Evolutionary conservation across 257 asterid genomes (phyloP).

Genomic region (Scutellaria barbata): DNA sequence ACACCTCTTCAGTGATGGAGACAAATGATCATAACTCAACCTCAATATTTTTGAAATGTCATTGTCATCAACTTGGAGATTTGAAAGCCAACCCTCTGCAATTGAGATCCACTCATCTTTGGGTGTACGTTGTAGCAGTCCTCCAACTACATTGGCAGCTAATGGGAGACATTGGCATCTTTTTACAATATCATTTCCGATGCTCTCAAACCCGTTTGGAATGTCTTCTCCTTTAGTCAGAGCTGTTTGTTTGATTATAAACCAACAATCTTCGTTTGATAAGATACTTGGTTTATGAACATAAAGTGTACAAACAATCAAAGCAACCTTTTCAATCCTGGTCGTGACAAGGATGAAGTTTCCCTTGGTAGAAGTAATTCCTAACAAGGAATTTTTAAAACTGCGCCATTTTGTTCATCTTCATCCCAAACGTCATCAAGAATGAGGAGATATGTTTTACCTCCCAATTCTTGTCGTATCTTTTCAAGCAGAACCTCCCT

Average conservation of each 20-base stretch:
- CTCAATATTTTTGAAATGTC: no score
- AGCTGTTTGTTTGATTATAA: not conserved
- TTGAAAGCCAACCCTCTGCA: not conserved
- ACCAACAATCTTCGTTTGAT: not conserved
- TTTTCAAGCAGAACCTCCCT: not conserved
- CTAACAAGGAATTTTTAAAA: not conserved
- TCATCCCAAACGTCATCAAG: not conserved
- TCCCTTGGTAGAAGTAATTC: not conserved
- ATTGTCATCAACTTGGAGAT: not conserved
- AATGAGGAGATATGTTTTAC: not conserved
- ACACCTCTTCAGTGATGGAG: not conserved
- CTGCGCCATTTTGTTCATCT: not conserved
- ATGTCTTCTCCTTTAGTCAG: not conserved
- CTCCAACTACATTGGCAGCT: conserved; percentile 1
- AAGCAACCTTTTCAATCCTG: not conserved
- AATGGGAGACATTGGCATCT: not conserved
- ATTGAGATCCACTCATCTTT: not conserved
- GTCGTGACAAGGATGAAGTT: not conserved
- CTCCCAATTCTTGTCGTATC: not conserved
- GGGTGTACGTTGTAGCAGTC: not conserved
- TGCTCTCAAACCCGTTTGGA: not conserved
- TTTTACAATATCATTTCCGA: not conserved
- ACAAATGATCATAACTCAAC: no score
- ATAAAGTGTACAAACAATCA: not conserved
- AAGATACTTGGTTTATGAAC: not conserved